Evolutionary conservation across 345 rosid genomes (phyloP).

Genomic region (Dimocarpus longan): DNA sequence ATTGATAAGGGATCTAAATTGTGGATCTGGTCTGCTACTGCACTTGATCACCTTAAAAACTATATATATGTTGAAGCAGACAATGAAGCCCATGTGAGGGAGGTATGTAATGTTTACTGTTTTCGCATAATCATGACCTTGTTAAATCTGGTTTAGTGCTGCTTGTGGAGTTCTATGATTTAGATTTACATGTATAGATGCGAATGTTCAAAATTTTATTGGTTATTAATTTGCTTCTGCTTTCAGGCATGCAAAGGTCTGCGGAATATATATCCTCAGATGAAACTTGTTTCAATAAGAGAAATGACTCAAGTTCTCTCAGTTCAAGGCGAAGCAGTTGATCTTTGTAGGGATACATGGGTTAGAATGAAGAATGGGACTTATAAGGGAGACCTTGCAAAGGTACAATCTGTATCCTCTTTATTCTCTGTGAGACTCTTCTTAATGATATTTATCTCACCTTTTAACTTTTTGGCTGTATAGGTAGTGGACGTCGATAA

Average conservation of each 20-base stretch:
- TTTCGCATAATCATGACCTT: neutral
- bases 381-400: slow-evolving; percentile 94
- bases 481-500: slow-evolving; percentile 97
- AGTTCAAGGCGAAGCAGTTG: slow-evolving; percentile 91
- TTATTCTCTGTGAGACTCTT: neutral
- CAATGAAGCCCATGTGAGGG: slow-evolving; percentile 94
- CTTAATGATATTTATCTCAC: slow-evolving; percentile 8
- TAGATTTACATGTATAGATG: neutral
- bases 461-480: slow-evolving; percentile 2
- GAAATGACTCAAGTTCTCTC: slow-evolving; percentile 99
- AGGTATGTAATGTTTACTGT: slow-evolving; percentile 47
- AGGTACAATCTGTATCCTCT: slow-evolving; percentile 48
- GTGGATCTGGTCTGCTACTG: slow-evolving; percentile 83
- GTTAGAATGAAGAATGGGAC: slow-evolving; percentile 93
- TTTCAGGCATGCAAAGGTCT: slow-evolving; percentile 90
- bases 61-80: slow-evolving; percentile 88
- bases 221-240: slow-evolving; percentile 10
- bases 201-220: neutral
- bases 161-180: neutral
- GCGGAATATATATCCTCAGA: slow-evolving; percentile 74
- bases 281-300: slow-evolving; percentile 87
- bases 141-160: neutral
- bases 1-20: slow-evolving; percentile 83
- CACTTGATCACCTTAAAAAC: slow-evolving; percentile 93
- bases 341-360: slow-evolving; percentile 94